These are phyloP conservation scores for Cyberlindnera maritima DNA, from an alignment of 805 yeast species.

Conservation along the genomic window DNA sequence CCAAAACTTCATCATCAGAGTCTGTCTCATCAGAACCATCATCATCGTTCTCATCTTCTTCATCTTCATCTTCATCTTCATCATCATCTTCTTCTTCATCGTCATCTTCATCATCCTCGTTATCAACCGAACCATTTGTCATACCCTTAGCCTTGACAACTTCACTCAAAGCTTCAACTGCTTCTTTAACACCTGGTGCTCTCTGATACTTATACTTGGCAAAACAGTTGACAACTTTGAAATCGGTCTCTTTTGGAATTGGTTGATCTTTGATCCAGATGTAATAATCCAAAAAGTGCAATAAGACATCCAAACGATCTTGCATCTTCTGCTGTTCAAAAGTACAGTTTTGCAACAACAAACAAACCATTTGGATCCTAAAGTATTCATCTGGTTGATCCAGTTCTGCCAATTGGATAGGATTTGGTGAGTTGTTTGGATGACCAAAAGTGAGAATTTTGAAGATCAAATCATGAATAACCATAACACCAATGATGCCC, in stretches of 20 bases:
- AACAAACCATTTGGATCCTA: conserved; percentile 55
- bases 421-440: conserved; percentile 53
- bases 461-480: conserved; percentile 51
- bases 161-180: conserved; percentile 39
- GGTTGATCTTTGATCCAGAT: conserved; percentile 58
- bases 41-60: no score
- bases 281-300: conserved; percentile 71
- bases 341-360: conserved; percentile 36
- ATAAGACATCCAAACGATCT: conserved; percentile 37
- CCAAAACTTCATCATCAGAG: conserved; percentile 13
- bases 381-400: conserved; percentile 73
- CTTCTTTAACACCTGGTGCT: conserved; percentile 38
- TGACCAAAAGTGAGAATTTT: conserved; percentile 65
- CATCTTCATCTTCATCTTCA: conserved; percentile 20
- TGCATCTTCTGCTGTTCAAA: conserved; percentile 17
- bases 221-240: conserved; percentile 46
- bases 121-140: conserved; percentile 9
- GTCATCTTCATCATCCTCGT: conserved; percentile 22
- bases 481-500: conserved; percentile 43
- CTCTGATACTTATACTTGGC: conserved; percentile 35
- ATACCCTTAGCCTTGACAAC: conserved; percentile 21
- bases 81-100: conserved; percentile 15
- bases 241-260: conserved; percentile 60
- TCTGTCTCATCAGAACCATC: conserved; percentile 15
- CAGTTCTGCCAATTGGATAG: conserved; percentile 36